Evolutionary conservation across 345 rosid genomes (phyloP), one percentile per base, ranked within the genome.

Genomic region (Noccaea bulbosa): DNA sequence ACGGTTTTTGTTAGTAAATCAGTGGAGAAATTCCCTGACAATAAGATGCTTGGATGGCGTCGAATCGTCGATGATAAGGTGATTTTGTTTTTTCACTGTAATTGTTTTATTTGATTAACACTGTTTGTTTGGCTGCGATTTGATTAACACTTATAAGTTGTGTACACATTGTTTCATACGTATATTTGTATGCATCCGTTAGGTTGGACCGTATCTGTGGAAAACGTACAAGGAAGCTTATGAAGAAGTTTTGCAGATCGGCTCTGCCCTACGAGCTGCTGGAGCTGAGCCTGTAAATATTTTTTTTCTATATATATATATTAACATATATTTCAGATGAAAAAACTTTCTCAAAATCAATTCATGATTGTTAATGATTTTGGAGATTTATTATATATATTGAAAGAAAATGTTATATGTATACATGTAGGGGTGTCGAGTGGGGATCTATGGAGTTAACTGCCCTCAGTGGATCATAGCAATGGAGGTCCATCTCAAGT

Each of bases 381-480:
- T 56, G 43, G 33, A 56, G 6, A 58, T 45, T 43, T 48, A 2
- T 20, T 10, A 61, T 62, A 52, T n/a, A 56, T 11, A 7, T 46
- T 10, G 46, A 54, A 9, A 14, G 8, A 8, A 53, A 52, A 37
- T 51, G 65, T 11, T 70, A 54, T 22, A 41, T 52, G 11, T 32
- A 16, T 41, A n/a, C 46, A 8, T 45, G 62, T 74, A 94, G 99
- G 99, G 96, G 8, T 77, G 79, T 61, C 88, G 90, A 35, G 75
- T 94, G 71, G 99, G 99, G 39, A 83, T 94, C 33, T 94, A 89
- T 56, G 99, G 99, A 77, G 80, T 87, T 30, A 94, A 94, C 77
- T 91, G 99, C 73, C 99, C 97, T 5, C 88, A 94, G 48, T 94
- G 99, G 99, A 82, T 87, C 81, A 80, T 81, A 67, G 96, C 97